phyloP scores from a whole-genome alignment of 1,139 yeast genomes.

The Candida sp. region DNA sequence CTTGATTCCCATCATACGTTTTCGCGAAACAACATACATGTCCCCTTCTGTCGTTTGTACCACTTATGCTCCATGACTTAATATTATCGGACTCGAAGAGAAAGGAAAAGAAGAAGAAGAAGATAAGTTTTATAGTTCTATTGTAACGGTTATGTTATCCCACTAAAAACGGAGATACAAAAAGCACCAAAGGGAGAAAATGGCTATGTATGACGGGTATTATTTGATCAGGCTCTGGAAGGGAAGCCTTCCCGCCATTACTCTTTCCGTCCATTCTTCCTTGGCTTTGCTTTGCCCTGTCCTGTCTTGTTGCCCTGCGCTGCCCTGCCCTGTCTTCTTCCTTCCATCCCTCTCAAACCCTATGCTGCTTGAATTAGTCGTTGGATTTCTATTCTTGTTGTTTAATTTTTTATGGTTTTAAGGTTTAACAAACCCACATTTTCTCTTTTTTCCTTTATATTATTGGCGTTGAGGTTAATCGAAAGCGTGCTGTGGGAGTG shows the following conservation, averaged over 20 bases:
- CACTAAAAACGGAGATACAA: background rate
- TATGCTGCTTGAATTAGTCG: too few relatives aligned
- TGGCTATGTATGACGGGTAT: background rate
- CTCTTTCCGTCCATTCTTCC: too few relatives aligned
- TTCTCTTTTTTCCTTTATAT: background rate
- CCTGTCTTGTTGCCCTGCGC: too few relatives aligned
- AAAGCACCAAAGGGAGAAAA: background rate
- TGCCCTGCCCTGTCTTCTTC: too few relatives aligned
- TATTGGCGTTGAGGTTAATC: background rate
- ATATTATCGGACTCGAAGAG: background rate
- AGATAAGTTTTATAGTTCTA: background rate
- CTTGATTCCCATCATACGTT: too few relatives aligned
- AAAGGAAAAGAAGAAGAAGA: background rate
- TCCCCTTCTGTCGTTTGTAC: too few relatives aligned
- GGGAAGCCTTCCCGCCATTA: too few relatives aligned
- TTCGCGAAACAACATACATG: too few relatives aligned
- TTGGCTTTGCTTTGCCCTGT: too few relatives aligned
- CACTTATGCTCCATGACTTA: background rate
- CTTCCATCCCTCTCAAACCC: too few relatives aligned
- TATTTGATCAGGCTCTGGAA: background rate
- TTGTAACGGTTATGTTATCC: constrained; percentile 1
- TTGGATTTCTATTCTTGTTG: too few relatives aligned
- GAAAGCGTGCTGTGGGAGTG: background rate
- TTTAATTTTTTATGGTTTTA: background rate
- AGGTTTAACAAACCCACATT: background rate